Conservation (phyloP, 805 yeast species). For the Saccharomycopsis microspora region DNA sequence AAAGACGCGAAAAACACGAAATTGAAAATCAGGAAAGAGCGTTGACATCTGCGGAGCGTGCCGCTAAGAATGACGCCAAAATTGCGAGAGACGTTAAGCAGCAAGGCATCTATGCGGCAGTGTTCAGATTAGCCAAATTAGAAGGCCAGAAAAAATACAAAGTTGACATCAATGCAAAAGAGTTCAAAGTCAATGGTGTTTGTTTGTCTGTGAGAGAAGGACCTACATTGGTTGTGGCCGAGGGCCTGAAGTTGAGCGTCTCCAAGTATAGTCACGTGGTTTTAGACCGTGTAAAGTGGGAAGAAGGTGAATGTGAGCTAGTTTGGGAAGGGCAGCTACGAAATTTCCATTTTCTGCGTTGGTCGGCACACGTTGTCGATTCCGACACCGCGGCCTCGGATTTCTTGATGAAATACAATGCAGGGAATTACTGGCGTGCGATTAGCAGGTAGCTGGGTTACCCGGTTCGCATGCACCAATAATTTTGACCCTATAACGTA, state of each 20-base stretch:
- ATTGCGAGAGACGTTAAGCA: conserved; percentile 33
- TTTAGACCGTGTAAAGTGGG: conserved; percentile 59
- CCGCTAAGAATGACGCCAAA: conserved; percentile 36
- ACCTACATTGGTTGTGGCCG: conserved; percentile 56
- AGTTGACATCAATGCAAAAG: conserved; percentile 72
- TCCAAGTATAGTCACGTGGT: conserved; percentile 54
- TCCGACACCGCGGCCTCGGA: conserved; percentile 39
- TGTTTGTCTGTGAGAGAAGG: conserved; percentile 31
- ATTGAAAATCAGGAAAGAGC: conserved; percentile 50
- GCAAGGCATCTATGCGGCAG: conserved; percentile 44
- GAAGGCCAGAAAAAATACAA: conserved; percentile 59
- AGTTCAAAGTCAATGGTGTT: conserved; percentile 55
- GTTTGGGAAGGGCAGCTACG: conserved; percentile 66
- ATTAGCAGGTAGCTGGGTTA: too few relatives aligned
- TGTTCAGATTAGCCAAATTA: conserved; percentile 44
- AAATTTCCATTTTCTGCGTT: conserved; percentile 45
- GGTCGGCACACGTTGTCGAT: conserved; percentile 52
- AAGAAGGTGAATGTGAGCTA: conserved; percentile 38
- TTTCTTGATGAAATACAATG: conserved; percentile 37
- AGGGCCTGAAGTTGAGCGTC: conserved; percentile 58
- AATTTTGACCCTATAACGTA: conserved; percentile 1
- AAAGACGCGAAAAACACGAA: conserved; percentile 48
- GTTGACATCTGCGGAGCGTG: conserved; percentile 44
- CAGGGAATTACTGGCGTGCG: conserved; percentile 37
- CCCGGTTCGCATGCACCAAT: neutral